A percentile compares a stretch with the other conserved stretches of the same genome.
phyloP scores from a whole-genome alignment of 2,329 filamentous ascomycete genomes.

The Colletotrichum australisinense region DNA sequence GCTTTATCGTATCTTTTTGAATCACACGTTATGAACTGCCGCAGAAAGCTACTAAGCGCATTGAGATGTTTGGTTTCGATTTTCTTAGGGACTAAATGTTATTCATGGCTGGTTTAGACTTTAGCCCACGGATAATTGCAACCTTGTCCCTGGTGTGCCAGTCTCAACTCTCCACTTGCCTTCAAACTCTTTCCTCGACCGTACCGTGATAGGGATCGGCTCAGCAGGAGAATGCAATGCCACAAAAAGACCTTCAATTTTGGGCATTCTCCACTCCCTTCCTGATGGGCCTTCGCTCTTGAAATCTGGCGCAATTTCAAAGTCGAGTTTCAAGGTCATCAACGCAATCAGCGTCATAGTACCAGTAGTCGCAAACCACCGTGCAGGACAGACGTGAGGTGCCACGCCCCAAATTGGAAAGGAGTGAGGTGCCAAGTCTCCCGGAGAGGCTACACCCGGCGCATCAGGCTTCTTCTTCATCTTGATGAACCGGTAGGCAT shows the following conservation, averaged over 20 bases:
- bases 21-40: not conserved
- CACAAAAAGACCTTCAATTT: not conserved
- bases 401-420: conserved; percentile 13
- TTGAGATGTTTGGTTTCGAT: not conserved
- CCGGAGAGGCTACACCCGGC: conserved; percentile 1
- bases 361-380: conserved; percentile 19
- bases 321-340: conserved; percentile 11
- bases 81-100: not conserved
- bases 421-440: conserved; percentile 10
- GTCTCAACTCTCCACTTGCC: not conserved
- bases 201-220: not conserved
- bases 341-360: conserved; percentile 16
- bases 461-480: conserved; percentile 1
- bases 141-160: not conserved
- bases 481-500: conserved; percentile 43
- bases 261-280: conserved; percentile 1
- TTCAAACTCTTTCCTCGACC: conserved; percentile 1
- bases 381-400: conserved; percentile 19
- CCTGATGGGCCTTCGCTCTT: not conserved
- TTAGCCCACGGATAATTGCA: conserved; percentile 9
- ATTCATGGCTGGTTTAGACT: not conserved
- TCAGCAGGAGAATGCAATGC: conserved; percentile 8
- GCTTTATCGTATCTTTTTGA: too few relatives aligned
- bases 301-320: not conserved
- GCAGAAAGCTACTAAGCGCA: not conserved